Evolutionary conservation across 139 green algal species (phyloP).

Genomic region (Chlorella sp.): DNA sequence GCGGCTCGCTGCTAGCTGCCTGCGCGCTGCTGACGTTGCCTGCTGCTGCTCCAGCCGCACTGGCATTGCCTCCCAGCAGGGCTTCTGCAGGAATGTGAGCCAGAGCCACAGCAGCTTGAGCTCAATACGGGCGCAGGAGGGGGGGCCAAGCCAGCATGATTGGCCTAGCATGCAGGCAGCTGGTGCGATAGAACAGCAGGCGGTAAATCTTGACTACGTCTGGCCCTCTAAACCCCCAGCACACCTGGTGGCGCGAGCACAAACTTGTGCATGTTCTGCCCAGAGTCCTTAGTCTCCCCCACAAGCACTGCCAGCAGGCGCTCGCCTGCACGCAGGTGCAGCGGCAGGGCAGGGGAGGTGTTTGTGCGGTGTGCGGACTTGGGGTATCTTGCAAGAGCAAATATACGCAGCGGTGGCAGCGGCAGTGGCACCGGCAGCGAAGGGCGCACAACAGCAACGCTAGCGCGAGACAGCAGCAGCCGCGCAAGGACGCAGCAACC

Average conservation of each 20-base stretch:
- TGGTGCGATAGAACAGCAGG: too few relatives aligned
- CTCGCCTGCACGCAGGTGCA: slow-evolving; percentile 40
- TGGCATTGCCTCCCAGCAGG: neutral
- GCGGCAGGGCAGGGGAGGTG: neutral
- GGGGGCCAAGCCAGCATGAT: too few relatives aligned
- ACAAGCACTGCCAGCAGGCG: slow-evolving; percentile 74
- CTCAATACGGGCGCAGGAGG: too few relatives aligned
- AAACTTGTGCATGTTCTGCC: slow-evolving; percentile 65
- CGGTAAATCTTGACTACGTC: neutral
- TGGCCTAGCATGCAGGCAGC: too few relatives aligned
- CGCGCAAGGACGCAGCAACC: neutral
- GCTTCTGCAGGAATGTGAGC: neutral
- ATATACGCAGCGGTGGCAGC: neutral
- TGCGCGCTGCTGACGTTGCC: neutral
- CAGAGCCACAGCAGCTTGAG: too few relatives aligned
- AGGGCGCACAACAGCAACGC: too few relatives aligned
- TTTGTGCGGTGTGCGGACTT: neutral
- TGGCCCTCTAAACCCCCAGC: neutral
- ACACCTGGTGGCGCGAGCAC: slow-evolving; percentile 53
- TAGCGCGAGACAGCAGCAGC: neutral
- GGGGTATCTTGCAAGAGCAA: neutral
- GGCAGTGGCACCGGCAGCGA: neutral
- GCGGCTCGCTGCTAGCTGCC: neutral
- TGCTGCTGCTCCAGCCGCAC: neutral
- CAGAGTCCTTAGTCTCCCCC: slow-evolving; percentile 48